phyloP scores from a whole-genome alignment of 2,329 filamentous ascomycete genomes.

The Salinomyces thailandicus region DNA sequence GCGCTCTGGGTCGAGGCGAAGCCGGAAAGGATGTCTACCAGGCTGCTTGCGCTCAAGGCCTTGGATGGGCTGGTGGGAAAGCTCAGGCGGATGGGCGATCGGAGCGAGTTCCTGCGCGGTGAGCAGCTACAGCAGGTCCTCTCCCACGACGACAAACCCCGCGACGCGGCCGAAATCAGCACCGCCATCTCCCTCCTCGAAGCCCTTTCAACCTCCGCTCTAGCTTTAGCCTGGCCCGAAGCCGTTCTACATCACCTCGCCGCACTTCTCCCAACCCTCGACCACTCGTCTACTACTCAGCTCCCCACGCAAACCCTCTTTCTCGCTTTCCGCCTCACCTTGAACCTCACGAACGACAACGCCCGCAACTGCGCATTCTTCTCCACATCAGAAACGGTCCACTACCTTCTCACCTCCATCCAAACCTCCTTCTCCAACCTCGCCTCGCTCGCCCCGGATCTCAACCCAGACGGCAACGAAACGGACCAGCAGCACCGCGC shows the following conservation, averaged over 20 bases:
- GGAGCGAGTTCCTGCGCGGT: conserved; percentile 37
- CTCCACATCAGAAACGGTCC: conserved; percentile 43
- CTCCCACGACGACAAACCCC: conserved; percentile 3
- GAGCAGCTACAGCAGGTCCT: conserved; percentile 12
- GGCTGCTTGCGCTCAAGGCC: conserved; percentile 53
- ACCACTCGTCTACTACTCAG: conserved; percentile 1
- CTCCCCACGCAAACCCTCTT: conserved; percentile 21
- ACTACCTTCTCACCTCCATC: conserved; percentile 23
- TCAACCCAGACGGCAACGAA: conserved; percentile 15
- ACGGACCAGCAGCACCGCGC: conserved; percentile 46
- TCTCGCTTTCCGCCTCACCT: conserved; percentile 57
- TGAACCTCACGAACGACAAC: conserved; percentile 82
- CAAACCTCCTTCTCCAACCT: conserved; percentile 17
- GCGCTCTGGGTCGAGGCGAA: not conserved
- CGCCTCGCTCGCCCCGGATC: conserved; percentile 6
- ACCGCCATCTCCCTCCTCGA: conserved; percentile 36
- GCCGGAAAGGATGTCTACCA: conserved; percentile 26
- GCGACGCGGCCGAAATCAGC: conserved; percentile 32
- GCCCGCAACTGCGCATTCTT: conserved; percentile 58
- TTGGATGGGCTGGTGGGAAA: conserved; percentile 49
- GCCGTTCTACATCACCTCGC: conserved; percentile 12
- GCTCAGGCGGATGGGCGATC: conserved; percentile 34
- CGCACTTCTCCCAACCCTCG: conserved; percentile 10
- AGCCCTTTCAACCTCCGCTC: conserved; percentile 18
- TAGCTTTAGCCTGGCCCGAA: conserved; percentile 16